Conservation (phyloP, 768 basidiomycete species). For the Dentipellis fragilis region DNA sequence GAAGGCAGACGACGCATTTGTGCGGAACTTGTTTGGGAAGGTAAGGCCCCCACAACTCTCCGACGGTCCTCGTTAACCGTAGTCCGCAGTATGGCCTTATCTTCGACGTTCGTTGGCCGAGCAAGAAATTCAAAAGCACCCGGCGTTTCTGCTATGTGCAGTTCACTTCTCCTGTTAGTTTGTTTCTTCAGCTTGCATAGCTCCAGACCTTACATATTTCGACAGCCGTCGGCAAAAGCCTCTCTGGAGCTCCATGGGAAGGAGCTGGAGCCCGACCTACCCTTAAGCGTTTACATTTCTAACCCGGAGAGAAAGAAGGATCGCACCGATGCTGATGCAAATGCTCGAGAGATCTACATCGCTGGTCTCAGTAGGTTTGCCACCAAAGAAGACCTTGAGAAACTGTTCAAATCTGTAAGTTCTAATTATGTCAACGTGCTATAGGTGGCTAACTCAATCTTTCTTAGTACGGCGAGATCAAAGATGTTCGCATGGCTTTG, state of each 20-base stretch:
- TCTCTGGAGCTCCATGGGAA: conserved; percentile 74
- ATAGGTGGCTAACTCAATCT: neutral
- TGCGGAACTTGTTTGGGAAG: conserved; percentile 70
- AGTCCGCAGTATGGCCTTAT: conserved; percentile 69
- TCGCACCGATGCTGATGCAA: conserved; percentile 79
- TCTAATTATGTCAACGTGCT: neutral
- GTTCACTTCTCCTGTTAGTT: conserved; percentile 69
- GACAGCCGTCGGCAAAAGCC: conserved; percentile 54
- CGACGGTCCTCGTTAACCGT: neutral
- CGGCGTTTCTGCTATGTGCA: conserved; percentile 94
- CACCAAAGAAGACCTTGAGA: conserved; percentile 67
- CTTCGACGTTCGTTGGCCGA: conserved; percentile 96
- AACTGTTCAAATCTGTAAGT: conserved; percentile 68
- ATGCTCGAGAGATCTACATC: conserved; percentile 81
- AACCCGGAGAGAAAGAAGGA: conserved; percentile 86
- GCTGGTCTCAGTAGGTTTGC: conserved; percentile 76
- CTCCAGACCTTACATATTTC: neutral
- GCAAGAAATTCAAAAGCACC: conserved; percentile 88
- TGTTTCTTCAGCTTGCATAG: neutral
- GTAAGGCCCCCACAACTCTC: conserved; percentile 29
- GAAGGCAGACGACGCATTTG: conserved; percentile 61
- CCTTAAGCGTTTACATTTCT: conserved; percentile 74
- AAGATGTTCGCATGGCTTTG: conserved; percentile 68
- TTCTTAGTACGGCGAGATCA: conserved; percentile 69
- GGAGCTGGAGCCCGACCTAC: conserved; percentile 60